A percentile compares a stretch with the other conserved stretches of the same genome.
These are phyloP conservation scores for Astraeus odoratus DNA, from an alignment of 768 basidiomycete species.

Conservation along the genomic window DNA sequence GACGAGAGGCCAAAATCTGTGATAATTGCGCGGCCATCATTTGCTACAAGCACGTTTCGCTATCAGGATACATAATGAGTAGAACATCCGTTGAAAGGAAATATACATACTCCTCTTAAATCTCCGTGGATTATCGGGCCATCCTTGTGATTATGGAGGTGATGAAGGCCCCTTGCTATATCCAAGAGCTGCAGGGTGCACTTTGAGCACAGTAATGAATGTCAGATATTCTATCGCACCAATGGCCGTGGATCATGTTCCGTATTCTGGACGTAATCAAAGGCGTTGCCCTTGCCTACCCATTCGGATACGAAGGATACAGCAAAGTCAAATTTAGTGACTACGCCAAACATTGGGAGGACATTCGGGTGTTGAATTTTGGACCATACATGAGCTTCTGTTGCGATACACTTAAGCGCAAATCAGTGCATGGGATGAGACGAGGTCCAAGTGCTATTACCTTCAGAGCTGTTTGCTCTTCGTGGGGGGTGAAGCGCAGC, in stretches of 20 bases:
- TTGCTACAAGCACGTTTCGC: not conserved
- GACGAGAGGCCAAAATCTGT: not conserved
- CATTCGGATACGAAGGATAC: not conserved
- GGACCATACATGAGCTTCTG: not conserved
- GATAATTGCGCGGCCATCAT: not conserved
- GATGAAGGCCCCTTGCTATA: constrained; percentile 21
- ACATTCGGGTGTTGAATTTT: not conserved
- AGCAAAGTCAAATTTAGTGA: not conserved
- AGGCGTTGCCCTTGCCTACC: not conserved
- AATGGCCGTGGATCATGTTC: not conserved
- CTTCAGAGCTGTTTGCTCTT: not conserved
- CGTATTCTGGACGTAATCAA: not conserved
- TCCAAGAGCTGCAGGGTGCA: constrained; percentile 6
- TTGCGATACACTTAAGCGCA: not conserved
- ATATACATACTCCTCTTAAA: constrained; percentile 5
- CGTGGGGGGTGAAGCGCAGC: not conserved
- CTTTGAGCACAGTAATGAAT: not conserved
- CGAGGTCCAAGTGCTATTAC: not conserved
- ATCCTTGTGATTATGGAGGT: constrained; percentile 17
- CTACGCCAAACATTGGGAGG: not conserved
- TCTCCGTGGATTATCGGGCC: constrained; percentile 29
- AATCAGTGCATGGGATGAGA: not conserved
- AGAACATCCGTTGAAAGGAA: not conserved
- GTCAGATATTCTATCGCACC: not conserved
- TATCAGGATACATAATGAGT: not conserved